Evolutionary conservation across 2,329 filamentous ascomycete species (phyloP).

Genomic region (Colletotrichum euphorbiae): DNA sequence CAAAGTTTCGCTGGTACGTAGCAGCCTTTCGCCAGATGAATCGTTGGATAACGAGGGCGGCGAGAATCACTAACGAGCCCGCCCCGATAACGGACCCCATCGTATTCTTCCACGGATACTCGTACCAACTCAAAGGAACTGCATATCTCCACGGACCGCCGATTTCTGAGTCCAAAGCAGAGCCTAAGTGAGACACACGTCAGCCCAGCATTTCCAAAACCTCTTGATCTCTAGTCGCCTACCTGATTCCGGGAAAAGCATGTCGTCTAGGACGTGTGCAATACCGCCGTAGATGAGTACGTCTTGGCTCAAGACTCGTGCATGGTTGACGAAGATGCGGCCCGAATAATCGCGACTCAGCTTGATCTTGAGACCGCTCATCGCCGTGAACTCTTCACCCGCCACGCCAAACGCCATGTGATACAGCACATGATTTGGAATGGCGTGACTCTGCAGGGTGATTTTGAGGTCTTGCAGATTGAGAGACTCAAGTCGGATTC

Average conservation of each 20-base stretch:
- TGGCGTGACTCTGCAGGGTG: neutral
- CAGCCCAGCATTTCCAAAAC: accelerated
- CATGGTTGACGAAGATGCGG: neutral
- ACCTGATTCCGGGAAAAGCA: neutral
- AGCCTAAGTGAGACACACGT: too few relatives aligned
- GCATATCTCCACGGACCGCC: too few relatives aligned
- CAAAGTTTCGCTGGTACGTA: too few relatives aligned
- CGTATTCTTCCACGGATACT: too few relatives aligned
- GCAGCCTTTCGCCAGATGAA: too few relatives aligned
- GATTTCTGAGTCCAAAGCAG: too few relatives aligned
- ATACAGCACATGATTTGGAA: conserved; percentile 1
- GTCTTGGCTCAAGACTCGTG: neutral
- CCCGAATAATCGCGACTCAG: neutral
- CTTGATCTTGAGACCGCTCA: neutral
- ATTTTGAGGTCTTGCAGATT: neutral
- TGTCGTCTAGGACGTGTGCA: neutral
- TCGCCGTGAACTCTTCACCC: neutral
- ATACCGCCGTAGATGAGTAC: conserved; percentile 14
- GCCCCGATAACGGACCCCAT: too few relatives aligned
- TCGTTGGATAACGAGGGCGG: too few relatives aligned
- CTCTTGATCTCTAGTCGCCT: too few relatives aligned
- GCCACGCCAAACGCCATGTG: neutral
- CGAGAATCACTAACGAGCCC: too few relatives aligned
- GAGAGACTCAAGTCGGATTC: neutral
- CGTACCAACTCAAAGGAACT: too few relatives aligned